Evolutionary conservation across 345 rosid genomes (phyloP), one percentile per base, ranked within the genome.

Genomic region (Bretschneidera sinensis): DNA sequence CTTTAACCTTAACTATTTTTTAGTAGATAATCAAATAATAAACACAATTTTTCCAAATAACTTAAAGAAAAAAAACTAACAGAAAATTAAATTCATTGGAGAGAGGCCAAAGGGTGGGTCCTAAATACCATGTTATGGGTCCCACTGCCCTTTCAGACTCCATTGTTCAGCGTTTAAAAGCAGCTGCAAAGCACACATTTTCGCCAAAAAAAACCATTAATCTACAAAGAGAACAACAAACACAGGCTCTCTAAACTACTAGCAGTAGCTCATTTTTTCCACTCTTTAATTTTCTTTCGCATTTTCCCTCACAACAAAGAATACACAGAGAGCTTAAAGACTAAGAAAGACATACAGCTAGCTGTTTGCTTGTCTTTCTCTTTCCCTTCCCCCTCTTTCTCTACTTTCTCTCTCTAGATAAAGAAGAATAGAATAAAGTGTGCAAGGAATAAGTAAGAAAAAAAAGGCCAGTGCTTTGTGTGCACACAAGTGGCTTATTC

Each of bases 401-500:
- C 24, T 34, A 21, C 31, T 49, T 35, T 60, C 61, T 74, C 53
- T 75, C n/a, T 74, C 48, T 62, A 58, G 21, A 43, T 34, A 74
- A 65, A 71, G 67, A 70, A 71, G 74, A 68, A 60, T 64, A 60
- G 69, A 79, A 79, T 81, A 83, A 76, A 85, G 78, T 65, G 65
- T 48, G 25, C 45, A 55, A 43, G 43, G 34, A 19, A 61, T 59
- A 56, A 62, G 25, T n/a, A 63, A 57, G 54, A 43, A 48, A 48
- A 53, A 61, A n/a, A 71, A 75, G 75, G 51, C n/a, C 65, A 47
- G 60, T 78, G 60, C 73, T 75, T 70, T 73, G 74, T 71, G 48
- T 70, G 60, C 63, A 23, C 55, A 48, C 56, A 19, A 56, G 50
- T 52, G 56, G 64, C 24, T 35, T 60, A 9, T 17, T 63, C 28